Evolutionary conservation across 2,329 filamentous ascomycete species (phyloP).

Genomic region (Mycosphaerella arachidis): DNA sequence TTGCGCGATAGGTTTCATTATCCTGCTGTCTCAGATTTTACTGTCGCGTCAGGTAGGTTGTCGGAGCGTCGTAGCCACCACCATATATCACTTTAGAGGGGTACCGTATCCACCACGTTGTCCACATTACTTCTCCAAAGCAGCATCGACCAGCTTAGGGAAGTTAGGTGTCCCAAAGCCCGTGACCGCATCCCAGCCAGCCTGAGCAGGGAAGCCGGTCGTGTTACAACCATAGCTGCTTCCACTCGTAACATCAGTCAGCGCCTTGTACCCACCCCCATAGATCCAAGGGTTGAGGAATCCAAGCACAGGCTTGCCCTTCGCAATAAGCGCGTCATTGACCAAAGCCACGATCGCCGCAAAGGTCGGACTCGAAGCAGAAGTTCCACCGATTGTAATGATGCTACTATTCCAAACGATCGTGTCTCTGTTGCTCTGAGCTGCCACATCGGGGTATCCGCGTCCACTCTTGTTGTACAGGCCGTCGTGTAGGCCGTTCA

Average conservation of each 20-base stretch:
- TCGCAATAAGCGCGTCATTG: slow-evolving; percentile 56
- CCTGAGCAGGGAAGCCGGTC: slow-evolving; percentile 27
- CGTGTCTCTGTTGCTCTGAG: slow-evolving; percentile 44
- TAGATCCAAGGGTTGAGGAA: slow-evolving; percentile 61
- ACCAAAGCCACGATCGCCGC: slow-evolving; percentile 57
- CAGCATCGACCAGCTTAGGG: slow-evolving; percentile 25
- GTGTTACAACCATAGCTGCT: slow-evolving; percentile 24
- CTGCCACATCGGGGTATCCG: slow-evolving; percentile 46
- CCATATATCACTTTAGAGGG: background rate
- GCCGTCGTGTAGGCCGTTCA: slow-evolving; percentile 39
- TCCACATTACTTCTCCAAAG: slow-evolving; percentile 16
- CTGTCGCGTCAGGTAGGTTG: background rate
- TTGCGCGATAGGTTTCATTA: background rate
- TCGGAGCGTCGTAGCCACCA: background rate
- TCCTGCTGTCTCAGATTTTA: background rate
- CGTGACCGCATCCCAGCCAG: slow-evolving; percentile 32
- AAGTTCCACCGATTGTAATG: slow-evolving; percentile 42
- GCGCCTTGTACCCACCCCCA: slow-evolving; percentile 41
- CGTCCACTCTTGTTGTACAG: slow-evolving; percentile 44
- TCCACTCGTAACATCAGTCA: slow-evolving; percentile 46
- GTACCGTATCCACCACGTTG: background rate
- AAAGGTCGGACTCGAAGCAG: slow-evolving; percentile 56
- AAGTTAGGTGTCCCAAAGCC: slow-evolving; percentile 29
- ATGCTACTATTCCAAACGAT: slow-evolving; percentile 40
- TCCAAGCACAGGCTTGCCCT: slow-evolving; percentile 49